Evolutionary conservation across 352 stramenopile genomes (phyloP), one percentile per base, ranked within the genome.

Genomic region (Plasmopara muralis): DNA sequence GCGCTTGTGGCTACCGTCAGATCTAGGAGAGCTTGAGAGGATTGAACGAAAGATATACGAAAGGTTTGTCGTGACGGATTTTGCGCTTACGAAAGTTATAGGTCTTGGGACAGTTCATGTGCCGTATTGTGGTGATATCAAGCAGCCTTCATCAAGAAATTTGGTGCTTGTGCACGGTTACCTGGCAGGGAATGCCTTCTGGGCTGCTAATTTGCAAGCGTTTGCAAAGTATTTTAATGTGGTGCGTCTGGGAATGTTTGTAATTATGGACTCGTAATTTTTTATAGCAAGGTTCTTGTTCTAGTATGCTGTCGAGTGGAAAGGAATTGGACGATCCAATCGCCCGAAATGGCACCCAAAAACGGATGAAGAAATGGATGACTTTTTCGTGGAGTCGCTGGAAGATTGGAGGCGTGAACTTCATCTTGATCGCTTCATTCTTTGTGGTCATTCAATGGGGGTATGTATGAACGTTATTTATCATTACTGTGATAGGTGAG

Each of bases 271-370:
- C 31, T 35, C 10, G 31, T 35, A 3, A 30, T 68, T 10, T n/a
- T 29, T 31, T 39, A 6, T 46, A 6, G 16, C 14, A 37, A 49
- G n/a, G 10, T 12, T 43, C 13, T 33, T 41, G 47, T 28, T 43
- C 25, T 16, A 90, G 81, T 92, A 88, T 44, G 78, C 81, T 9
- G 81, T 92, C 25, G 81, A 92, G 29, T 92, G 81, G 81, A 85
- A 82, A 50, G 81, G 81, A 18, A 86, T 88, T 31, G 81, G 81
- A 30, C 78, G 81, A 14, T 89, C 78, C 0, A 71, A 84, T 39
- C 81, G 81, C 0, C 78, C 81, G 7, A 60, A 57, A 31, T 87
- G 82, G 58, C 51, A 59, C 15, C 76, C 77, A 1, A 86, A 85
- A 50, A 78, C 58, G 9, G 75, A 88, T 45, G 58, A 84, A 52